phyloP scores from a whole-genome alignment of 768 basidiomycete species.

The Fomitopsis pulvina region DNA sequence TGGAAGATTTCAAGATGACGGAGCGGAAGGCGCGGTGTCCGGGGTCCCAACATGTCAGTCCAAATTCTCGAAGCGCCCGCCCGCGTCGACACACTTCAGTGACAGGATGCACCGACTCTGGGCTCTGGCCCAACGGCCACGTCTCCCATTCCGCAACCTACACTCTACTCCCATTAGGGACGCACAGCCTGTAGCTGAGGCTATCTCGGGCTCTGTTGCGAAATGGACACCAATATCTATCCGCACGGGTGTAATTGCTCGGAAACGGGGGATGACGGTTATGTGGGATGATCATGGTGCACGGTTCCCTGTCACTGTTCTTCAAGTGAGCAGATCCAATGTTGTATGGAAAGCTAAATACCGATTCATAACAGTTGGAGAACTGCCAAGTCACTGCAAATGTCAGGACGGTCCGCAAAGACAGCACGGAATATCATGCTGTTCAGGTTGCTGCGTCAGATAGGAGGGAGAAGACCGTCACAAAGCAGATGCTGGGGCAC shows the following conservation, averaged over 20 bases:
- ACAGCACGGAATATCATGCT: slow-evolving; percentile 79
- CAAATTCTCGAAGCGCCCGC: slow-evolving; percentile 5
- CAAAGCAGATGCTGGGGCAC: slow-evolving; percentile 81
- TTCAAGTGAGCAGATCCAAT: slow-evolving; percentile 59
- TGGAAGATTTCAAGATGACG: neutral
- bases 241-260: slow-evolving; percentile 88
- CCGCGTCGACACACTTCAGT: slow-evolving; percentile 5
- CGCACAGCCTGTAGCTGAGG: slow-evolving; percentile 26
- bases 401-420: slow-evolving; percentile 52
- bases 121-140: slow-evolving; percentile 35
- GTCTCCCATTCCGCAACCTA: slow-evolving; percentile 32
- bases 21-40: neutral
- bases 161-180: slow-evolving; percentile 35
- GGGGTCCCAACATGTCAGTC: slow-evolving; percentile 1
- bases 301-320: slow-evolving; percentile 84
- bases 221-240: slow-evolving; percentile 86
- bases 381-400: slow-evolving; percentile 88
- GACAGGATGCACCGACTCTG: slow-evolving; percentile 47
- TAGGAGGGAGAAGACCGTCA: slow-evolving; percentile 61
- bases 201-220: slow-evolving; percentile 21
- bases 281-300: slow-evolving; percentile 90
- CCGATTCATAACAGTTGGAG: slow-evolving; percentile 65
- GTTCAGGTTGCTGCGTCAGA: slow-evolving; percentile 90
- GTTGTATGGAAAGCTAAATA: too few relatives aligned
- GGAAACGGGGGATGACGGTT: slow-evolving; percentile 93